Evolutionary conservation across 1,284 basidiomycete genomes (phyloP).

Genomic region (Papiliotrema nemorosa): DNA sequence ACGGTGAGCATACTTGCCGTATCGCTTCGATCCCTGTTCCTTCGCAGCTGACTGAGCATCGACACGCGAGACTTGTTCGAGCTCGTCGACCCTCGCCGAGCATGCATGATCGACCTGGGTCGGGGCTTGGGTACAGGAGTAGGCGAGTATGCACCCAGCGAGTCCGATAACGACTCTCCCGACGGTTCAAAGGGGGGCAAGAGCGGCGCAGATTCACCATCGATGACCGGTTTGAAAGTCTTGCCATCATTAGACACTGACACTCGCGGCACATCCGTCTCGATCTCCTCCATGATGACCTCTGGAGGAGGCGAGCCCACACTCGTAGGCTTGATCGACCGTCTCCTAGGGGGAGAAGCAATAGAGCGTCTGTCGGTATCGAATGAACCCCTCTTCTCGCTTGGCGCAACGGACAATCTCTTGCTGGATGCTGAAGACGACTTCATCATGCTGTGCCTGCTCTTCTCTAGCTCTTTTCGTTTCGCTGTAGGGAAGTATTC

Average conservation of each 20-base stretch:
- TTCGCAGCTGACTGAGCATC: slow-evolving; percentile 73
- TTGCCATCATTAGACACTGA: slow-evolving; percentile 34
- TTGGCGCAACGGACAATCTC: slow-evolving; percentile 13
- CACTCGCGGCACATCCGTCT: slow-evolving; percentile 25
- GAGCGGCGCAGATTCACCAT: slow-evolving; percentile 52
- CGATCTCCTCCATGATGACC: slow-evolving; percentile 42
- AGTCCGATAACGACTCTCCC: slow-evolving; percentile 71
- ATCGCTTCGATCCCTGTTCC: slow-evolving; percentile 77
- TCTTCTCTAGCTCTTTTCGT: slow-evolving; percentile 80
- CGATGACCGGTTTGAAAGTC: slow-evolving; percentile 16
- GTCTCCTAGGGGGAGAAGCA: slow-evolving; percentile 9
- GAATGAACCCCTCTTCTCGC: slow-evolving; percentile 10
- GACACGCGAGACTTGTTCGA: slow-evolving; percentile 62
- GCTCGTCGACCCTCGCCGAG: slow-evolving; percentile 53
- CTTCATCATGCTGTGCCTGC: slow-evolving; percentile 72
- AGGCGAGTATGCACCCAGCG: slow-evolving; percentile 56
- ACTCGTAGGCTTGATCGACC: slow-evolving; percentile 18
- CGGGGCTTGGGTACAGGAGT: slow-evolving; percentile 11
- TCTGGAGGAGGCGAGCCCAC: slow-evolving; percentile 23
- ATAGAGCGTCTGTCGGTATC: slow-evolving; percentile 5
- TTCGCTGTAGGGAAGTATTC: slow-evolving; percentile 95
- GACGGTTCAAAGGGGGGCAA: slow-evolving; percentile 77
- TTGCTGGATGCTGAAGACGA: slow-evolving; percentile 17
- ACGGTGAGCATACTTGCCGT: slow-evolving; percentile 90
- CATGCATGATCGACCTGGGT: slow-evolving; percentile 37